Conservation (phyloP, 148 eudicot species). For the Chenopodium berlandieri region DNA sequence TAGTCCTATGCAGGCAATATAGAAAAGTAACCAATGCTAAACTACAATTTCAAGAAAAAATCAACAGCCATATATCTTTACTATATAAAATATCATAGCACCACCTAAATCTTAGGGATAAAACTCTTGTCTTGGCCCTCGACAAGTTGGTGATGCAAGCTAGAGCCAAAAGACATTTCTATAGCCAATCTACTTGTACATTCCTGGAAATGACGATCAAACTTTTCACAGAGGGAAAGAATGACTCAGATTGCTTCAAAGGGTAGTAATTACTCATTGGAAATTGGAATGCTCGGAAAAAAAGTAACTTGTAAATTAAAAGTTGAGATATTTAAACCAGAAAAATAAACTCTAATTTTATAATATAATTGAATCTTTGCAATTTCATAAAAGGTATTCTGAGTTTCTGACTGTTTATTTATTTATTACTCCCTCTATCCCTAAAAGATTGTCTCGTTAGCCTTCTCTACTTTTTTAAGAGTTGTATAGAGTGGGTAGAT, state of each 20-base stretch:
- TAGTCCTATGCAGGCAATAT: background rate
- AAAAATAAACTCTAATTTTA: background rate
- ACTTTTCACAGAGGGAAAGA: background rate
- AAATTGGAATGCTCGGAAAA: background rate
- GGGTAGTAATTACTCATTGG: background rate
- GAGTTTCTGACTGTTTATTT: too few relatives aligned
- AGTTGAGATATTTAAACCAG: background rate
- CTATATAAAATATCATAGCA: too few relatives aligned
- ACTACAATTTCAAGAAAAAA: background rate
- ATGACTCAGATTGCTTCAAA: background rate
- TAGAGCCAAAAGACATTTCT: background rate
- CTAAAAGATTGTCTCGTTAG: too few relatives aligned
- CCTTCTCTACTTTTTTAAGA: too few relatives aligned
- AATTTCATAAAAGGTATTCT: background rate
- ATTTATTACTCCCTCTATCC: too few relatives aligned
- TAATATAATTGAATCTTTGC: background rate
- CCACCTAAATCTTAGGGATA: background rate
- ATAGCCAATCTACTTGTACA: background rate
- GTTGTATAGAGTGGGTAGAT: too few relatives aligned
- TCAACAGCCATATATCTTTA: too few relatives aligned
- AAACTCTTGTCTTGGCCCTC: background rate
- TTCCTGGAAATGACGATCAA: background rate
- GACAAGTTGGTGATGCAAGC: background rate
- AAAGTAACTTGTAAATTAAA: background rate
- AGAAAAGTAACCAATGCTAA: background rate